Conservation (phyloP, 2,329 filamentous ascomycete genomes). For the Elsinoe fawcettii region DNA sequence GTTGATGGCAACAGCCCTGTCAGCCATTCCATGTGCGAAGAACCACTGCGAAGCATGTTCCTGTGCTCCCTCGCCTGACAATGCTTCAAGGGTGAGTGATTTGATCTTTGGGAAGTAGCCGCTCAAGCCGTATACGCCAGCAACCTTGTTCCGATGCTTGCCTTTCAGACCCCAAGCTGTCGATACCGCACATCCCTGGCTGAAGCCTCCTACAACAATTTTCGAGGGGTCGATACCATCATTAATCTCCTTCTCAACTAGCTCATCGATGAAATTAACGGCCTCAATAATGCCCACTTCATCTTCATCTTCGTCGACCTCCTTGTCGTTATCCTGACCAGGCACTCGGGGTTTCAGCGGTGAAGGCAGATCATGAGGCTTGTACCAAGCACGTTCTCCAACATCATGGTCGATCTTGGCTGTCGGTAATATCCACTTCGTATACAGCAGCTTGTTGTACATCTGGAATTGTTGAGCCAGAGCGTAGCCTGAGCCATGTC, state of each 20-base stretch:
- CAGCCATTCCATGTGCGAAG: conserved; percentile 7
- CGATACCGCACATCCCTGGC: conserved; percentile 6
- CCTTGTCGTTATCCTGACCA: neutral
- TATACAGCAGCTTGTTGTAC: conserved; percentile 10
- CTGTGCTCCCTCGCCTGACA: neutral
- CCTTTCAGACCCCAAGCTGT: conserved; percentile 4
- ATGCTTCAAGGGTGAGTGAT: neutral
- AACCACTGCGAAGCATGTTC: neutral
- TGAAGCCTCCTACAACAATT: conserved; percentile 10
- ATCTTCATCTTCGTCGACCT: conserved; percentile 10
- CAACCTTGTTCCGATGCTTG: neutral
- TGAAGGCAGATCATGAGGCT: conserved; percentile 5
- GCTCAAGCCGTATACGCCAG: conserved; percentile 5
- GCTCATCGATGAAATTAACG: neutral
- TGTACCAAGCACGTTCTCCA: conserved; percentile 1
- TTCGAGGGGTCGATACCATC: neutral
- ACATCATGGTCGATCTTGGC: conserved; percentile 2
- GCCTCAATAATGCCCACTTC: neutral
- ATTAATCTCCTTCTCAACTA: neutral
- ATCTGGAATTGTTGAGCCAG: conserved; percentile 9
- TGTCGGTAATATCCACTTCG: conserved; percentile 4
- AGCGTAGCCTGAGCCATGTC: neutral
- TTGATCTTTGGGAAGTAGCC: conserved; percentile 8
- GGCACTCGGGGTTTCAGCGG: conserved; percentile 4
- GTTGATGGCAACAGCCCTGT: conserved; percentile 3